phyloP scores from a whole-genome alignment of 1,284 basidiomycete species.

The Naganishia albida region DNA sequence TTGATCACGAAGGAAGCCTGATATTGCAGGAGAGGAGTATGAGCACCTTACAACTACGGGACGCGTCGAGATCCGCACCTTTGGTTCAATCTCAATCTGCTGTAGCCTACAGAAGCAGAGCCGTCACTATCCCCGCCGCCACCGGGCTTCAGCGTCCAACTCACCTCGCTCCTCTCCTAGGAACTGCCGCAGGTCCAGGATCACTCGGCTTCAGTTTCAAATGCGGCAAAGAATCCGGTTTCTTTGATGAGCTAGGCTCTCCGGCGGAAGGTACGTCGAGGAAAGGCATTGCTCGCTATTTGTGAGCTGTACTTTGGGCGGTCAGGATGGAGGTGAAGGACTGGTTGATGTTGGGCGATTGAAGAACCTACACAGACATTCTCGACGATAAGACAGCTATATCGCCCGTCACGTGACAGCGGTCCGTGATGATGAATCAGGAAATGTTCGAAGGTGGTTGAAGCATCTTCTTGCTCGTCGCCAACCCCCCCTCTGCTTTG shows the following conservation, averaged over 20 bases:
- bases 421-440: no score
- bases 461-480: no score
- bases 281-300: slow-evolving; percentile 26
- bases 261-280: slow-evolving; percentile 28
- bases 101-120: slow-evolving; percentile 7
- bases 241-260: slow-evolving; percentile 5
- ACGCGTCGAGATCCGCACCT: slow-evolving; percentile 8
- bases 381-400: no score
- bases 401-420: no score
- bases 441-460: no score
- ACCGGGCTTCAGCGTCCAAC: background rate
- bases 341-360: no score
- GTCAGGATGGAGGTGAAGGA: no score
- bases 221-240: slow-evolving; percentile 21
- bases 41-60: background rate
- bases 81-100: slow-evolving; percentile 30
- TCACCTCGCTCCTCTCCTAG: slow-evolving; percentile 23
- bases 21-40: background rate
- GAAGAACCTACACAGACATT: no score
- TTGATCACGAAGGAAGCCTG: slow-evolving; percentile 34
- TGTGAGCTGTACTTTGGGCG: background rate
- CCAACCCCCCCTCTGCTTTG: no score
- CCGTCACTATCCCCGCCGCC: background rate
- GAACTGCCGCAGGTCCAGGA: slow-evolving; percentile 23
- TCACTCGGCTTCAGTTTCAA: slow-evolving; percentile 29